These are phyloP conservation scores for Anthostomella pinea DNA, from an alignment of 2,329 filamentous ascomycete genomes.

Conservation along the genomic window DNA sequence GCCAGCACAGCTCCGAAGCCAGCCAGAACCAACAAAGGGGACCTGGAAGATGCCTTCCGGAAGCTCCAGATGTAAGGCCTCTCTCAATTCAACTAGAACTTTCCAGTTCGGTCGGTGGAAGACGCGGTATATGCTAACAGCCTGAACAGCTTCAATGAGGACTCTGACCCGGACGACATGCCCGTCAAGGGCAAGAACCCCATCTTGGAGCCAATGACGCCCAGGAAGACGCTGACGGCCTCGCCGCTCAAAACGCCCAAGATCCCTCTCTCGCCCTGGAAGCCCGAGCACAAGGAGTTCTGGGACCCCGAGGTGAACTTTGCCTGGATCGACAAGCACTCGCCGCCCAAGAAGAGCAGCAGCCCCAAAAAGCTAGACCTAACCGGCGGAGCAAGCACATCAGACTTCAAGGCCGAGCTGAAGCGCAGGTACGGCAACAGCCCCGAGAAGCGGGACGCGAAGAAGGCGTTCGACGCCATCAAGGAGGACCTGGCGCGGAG, in stretches of 20 bases:
- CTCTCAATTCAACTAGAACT: too few relatives aligned
- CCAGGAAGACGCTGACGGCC: conserved; percentile 23
- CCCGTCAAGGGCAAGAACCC: conserved; percentile 7
- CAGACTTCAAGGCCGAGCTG: conserved; percentile 20
- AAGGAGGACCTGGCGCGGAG: conserved; percentile 61
- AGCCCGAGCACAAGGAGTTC: conserved; percentile 31
- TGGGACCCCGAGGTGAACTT: conserved; percentile 34
- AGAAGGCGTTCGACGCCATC: conserved; percentile 58
- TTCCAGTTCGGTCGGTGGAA: too few relatives aligned
- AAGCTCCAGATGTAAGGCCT: conserved; percentile 30
- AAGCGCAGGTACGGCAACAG: conserved; percentile 34
- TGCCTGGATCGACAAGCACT: conserved; percentile 33
- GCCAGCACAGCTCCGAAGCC: conserved; percentile 16
- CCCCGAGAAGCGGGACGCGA: conserved; percentile 38
- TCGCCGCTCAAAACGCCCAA: conserved; percentile 25
- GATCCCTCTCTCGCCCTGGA: conserved; percentile 32
- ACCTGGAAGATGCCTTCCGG: conserved; percentile 30
- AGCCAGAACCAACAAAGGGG: conserved; percentile 12
- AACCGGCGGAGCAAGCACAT: conserved; percentile 17
- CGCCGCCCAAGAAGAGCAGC: conserved; percentile 25
- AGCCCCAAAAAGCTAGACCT: conserved; percentile 11
- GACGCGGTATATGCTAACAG: too few relatives aligned
- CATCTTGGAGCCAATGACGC: conserved; percentile 23
- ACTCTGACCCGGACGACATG: conserved; percentile 20
- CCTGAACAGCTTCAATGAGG: conserved; percentile 25